Evolutionary conservation across 2,329 filamentous ascomycete species (phyloP).

Genomic region (Emergomyces orientalis): DNA sequence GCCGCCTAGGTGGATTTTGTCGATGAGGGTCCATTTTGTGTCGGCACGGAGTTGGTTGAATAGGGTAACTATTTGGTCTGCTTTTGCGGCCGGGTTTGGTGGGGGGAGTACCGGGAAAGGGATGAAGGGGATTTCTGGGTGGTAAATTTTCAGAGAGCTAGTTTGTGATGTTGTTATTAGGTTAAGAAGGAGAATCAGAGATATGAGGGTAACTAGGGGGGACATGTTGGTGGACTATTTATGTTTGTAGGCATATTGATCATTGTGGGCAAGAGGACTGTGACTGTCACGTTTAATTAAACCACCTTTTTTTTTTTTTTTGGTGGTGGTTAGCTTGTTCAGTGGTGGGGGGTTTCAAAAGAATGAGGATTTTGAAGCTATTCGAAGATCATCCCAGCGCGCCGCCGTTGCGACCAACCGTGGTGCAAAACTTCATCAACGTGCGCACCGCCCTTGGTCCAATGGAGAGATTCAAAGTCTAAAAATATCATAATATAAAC

Average conservation of each 20-base stretch:
- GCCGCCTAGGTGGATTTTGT: background rate
- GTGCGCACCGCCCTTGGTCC: background rate
- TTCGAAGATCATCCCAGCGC: background rate
- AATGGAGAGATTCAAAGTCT: background rate
- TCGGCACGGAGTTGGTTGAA: background rate
- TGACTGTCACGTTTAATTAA: background rate
- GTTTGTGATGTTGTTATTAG: background rate
- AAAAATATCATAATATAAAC: background rate
- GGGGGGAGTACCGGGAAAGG: background rate
- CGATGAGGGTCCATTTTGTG: background rate
- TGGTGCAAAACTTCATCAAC: background rate
- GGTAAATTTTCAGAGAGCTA: background rate
- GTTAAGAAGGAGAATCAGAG: background rate
- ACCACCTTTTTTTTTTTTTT: background rate
- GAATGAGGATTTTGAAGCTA: background rate
- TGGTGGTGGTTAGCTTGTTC: background rate
- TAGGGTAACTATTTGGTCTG: background rate
- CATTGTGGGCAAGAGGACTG: background rate
- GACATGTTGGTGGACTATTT: background rate
- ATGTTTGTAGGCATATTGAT: background rate
- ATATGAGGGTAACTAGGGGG: background rate
- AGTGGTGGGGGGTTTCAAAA: background rate
- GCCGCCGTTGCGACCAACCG: background rate
- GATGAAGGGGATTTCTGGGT: background rate
- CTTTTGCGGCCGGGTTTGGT: background rate